Conservation (phyloP, 2,329 filamentous ascomycete genomes). For the Colletotrichum euphorbiae region DNA sequence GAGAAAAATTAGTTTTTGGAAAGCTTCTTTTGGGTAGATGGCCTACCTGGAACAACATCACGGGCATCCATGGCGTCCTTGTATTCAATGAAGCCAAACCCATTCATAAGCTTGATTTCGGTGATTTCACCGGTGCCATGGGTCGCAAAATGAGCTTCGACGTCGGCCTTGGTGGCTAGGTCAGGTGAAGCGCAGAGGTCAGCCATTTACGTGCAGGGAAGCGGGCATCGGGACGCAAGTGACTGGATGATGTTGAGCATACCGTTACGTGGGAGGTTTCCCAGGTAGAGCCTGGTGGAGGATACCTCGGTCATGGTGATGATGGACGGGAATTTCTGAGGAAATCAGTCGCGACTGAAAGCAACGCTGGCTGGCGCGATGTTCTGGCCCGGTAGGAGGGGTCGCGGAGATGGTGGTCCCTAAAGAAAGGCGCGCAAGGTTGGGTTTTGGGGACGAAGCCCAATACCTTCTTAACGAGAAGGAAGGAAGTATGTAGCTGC, state of each 20-base stretch:
- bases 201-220: background rate
- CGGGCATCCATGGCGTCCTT: slow-evolving; percentile 98
- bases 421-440: background rate
- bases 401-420: background rate
- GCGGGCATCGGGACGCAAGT: slow-evolving; percentile 2
- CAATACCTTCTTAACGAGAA: background rate
- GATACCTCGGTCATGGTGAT: slow-evolving; percentile 86
- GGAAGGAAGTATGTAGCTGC: background rate
- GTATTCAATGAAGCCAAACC: slow-evolving; percentile 99
- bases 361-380: slow-evolving; percentile 11
- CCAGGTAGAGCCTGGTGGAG: slow-evolving; percentile 94
- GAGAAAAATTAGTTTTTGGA: slow-evolving; percentile 5
- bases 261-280: slow-evolving; percentile 97
- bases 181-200: slow-evolving; percentile 42
- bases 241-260: slow-evolving; percentile 56
- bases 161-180: slow-evolving; percentile 93
- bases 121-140: slow-evolving; percentile 98
- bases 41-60: slow-evolving; percentile 93
- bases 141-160: slow-evolving; percentile 94
- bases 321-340: slow-evolving; percentile 32
- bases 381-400: background rate
- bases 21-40: no score
- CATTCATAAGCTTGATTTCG: slow-evolving; percentile 99
- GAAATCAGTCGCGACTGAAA: slow-evolving; percentile 14
- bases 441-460: background rate